Conservation (phyloP, 2,329 filamentous ascomycete genomes). For the Chaetothyriales sp. region DNA sequence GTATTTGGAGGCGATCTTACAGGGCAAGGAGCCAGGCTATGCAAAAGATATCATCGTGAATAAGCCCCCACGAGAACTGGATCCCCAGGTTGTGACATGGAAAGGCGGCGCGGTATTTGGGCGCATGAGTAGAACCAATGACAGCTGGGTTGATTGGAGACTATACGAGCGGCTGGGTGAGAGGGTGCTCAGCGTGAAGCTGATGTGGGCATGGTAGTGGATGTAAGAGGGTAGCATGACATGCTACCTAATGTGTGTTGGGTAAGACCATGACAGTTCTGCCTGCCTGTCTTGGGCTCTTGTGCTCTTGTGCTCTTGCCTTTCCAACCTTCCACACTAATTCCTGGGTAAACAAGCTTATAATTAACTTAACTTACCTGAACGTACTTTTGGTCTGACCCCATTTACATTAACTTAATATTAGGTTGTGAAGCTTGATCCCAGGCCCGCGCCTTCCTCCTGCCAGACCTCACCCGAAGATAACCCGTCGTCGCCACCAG, state of each 20-base stretch:
- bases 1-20: slow-evolving; percentile 69
- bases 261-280: too few relatives aligned
- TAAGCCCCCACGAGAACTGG: slow-evolving; percentile 72
- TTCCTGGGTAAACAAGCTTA: neutral
- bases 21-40: slow-evolving; percentile 46
- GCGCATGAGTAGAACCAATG: slow-evolving; percentile 70
- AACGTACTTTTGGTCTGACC: too few relatives aligned
- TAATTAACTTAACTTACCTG: neutral
- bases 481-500: neutral
- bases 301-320: too few relatives aligned
- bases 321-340: too few relatives aligned
- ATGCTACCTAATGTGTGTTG: too few relatives aligned
- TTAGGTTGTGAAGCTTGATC: neutral
- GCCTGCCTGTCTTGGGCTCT: too few relatives aligned
- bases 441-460: neutral
- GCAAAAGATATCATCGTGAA: slow-evolving; percentile 53
- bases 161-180: slow-evolving; percentile 80
- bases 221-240: neutral
- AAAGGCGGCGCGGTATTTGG: slow-evolving; percentile 96
- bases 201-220: slow-evolving; percentile 44
- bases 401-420: neutral
- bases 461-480: neutral
- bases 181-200: slow-evolving; percentile 71
- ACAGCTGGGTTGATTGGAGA: slow-evolving; percentile 77
- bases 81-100: slow-evolving; percentile 94